These are phyloP conservation scores for Chaetomiaceae sp. DNA, from an alignment of 2,329 filamentous ascomycete genomes.

Conservation along the genomic window DNA sequence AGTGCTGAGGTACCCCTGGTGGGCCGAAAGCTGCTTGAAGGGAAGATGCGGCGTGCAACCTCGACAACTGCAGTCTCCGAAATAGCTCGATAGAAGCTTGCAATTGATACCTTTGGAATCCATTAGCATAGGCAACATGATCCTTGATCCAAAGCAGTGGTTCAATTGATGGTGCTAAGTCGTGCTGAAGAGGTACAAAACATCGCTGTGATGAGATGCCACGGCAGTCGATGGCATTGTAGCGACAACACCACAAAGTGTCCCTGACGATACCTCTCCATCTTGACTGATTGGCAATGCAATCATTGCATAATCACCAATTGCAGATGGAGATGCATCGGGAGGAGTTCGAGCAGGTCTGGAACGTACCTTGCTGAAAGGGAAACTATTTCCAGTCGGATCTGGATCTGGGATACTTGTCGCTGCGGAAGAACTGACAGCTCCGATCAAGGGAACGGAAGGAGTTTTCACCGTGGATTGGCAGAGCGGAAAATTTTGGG, in stretches of 20 bases:
- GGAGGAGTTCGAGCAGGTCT: constrained; percentile 4
- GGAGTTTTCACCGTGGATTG: constrained; percentile 27
- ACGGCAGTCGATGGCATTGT: not conserved
- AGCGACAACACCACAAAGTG: not conserved
- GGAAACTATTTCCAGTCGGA: constrained; percentile 27
- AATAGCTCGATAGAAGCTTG: not conserved
- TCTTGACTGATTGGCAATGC: not conserved
- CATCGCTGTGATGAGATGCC: not conserved
- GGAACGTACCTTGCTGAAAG: constrained; percentile 24
- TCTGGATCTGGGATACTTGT: constrained; percentile 20
- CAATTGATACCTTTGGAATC: not conserved
- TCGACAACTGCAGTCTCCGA: not conserved
- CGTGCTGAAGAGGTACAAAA: not conserved
- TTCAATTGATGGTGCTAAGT: constrained; percentile 1
- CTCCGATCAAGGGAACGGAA: constrained; percentile 27
- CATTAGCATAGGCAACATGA: not conserved
- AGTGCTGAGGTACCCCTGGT: no score
- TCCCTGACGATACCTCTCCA: not conserved
- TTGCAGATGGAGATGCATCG: not conserved
- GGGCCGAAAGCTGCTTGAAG: not conserved
- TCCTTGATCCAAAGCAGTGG: not conserved
- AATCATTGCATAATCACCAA: not conserved
- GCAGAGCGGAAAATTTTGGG: constrained; percentile 17
- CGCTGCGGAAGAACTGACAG: constrained; percentile 30
- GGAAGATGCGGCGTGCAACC: not conserved